A percentile compares a stretch with the other conserved stretches of the same genome.
Evolutionary conservation across 2,329 filamentous ascomycete species (phyloP).

Genomic region (Neonectria faginata): DNA sequence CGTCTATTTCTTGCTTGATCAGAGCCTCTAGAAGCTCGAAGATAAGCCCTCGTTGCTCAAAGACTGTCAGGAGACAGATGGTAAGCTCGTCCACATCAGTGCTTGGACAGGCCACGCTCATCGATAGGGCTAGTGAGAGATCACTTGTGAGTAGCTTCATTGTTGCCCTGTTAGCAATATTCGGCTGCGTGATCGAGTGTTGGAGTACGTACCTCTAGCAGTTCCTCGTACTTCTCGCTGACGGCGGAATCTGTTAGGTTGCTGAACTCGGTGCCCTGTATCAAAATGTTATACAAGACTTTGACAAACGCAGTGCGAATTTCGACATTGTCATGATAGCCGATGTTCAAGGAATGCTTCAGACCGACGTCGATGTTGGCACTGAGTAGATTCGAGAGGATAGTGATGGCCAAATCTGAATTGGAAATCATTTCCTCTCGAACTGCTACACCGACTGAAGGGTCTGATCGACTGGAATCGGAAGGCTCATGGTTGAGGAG

Average conservation of each 20-base stretch:
- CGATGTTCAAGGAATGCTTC: constrained; percentile 76
- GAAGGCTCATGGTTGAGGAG: constrained; percentile 69
- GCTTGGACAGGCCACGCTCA: constrained; percentile 75
- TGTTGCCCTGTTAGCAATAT: constrained; percentile 15
- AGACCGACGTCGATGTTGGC: constrained; percentile 78
- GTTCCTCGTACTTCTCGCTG: constrained; percentile 75
- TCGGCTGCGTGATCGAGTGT: neutral
- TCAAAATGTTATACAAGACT: constrained; percentile 76
- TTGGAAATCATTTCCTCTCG: constrained; percentile 67
- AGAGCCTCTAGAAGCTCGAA: constrained; percentile 74
- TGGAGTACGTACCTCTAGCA: constrained; percentile 61
- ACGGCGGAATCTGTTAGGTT: constrained; percentile 75
- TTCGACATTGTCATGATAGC: constrained; percentile 77
- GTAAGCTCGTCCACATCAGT: constrained; percentile 77
- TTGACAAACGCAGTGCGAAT: constrained; percentile 78
- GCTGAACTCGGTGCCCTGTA: constrained; percentile 79
- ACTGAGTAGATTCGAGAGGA: constrained; percentile 75
- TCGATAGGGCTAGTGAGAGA: constrained; percentile 70
- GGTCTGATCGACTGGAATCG: constrained; percentile 52
- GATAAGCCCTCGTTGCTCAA: constrained; percentile 72
- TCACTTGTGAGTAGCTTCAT: constrained; percentile 70
- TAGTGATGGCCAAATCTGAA: constrained; percentile 74
- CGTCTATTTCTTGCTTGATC: constrained; percentile 76
- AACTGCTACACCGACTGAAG: constrained; percentile 49
- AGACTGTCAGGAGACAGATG: constrained; percentile 76